Percentiles rank a stretch among this genome's conserved stretches.
Conservation (phyloP, 2,329 filamentous ascomycete genomes). For the Diaporthe sp. region DNA sequence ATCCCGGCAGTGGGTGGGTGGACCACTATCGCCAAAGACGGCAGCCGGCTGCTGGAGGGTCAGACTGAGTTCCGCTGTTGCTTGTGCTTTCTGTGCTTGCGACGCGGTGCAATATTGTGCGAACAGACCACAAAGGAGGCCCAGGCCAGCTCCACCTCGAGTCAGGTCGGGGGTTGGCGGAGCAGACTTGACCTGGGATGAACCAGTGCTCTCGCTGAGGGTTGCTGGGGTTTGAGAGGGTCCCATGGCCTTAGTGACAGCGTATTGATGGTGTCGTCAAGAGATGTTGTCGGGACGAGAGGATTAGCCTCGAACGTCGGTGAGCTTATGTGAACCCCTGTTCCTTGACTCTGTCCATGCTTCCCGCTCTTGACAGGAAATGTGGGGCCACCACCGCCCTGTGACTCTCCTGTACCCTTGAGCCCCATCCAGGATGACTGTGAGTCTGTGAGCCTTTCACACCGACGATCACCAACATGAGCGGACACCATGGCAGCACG, state of each 20-base stretch:
- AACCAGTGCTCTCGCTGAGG: not conserved
- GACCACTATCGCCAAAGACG: constrained; percentile 9
- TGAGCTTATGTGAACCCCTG: constrained; percentile 33
- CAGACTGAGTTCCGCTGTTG: constrained; percentile 7
- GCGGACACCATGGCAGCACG: not conserved
- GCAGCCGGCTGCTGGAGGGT: not conserved
- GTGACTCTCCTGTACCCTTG: constrained; percentile 28
- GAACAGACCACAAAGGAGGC: not conserved
- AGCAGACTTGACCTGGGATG: not conserved
- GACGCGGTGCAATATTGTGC: constrained; percentile 9
- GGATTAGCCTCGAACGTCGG: constrained; percentile 20
- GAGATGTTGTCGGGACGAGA: constrained; percentile 21
- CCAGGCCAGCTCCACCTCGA: constrained; percentile 3
- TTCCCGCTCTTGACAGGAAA: constrained; percentile 41
- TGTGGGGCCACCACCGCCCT: constrained; percentile 34
- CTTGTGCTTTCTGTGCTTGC: constrained; percentile 23
- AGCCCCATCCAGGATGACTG: constrained; percentile 12
- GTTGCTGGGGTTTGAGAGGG: not conserved
- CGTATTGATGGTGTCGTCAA: constrained; percentile 5
- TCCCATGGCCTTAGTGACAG: not conserved
- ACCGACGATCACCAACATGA: not conserved
- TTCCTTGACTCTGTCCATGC: constrained; percentile 31
- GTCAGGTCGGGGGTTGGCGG: not conserved
- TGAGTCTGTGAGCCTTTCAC: not conserved
- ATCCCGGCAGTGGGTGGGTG: constrained; percentile 32